Base-by-base conservation (phyloP, 768 basidiomycete genomes). In the Solioccasus polychromus region DNA sequence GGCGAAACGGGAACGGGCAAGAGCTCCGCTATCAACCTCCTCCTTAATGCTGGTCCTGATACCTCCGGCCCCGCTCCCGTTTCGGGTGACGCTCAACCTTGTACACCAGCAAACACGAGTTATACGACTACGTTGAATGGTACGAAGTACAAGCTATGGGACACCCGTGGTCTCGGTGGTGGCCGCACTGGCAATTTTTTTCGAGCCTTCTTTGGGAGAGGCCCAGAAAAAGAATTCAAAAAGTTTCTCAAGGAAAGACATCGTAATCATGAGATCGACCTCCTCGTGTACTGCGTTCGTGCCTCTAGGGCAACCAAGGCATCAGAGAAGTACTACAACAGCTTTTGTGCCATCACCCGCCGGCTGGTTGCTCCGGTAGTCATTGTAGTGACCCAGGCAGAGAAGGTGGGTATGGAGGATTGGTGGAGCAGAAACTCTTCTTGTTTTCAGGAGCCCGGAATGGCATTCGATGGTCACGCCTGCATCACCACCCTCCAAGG, bases 211-310 rank as follows among this genome's bases (percentile, higher is more conserved):
- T 34, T 34, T 17, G 17, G 32, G 18, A 17, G 18, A 17, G 18
- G 31, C 18, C 48, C 66, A 2, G 51, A 54, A 31, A 49, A 40
- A 36, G 47, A 51, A 4, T 40, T 65, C 23, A 54, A 54, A 37
- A 51, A 41, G 17, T 45, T 62, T 19, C 52, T 62, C 15, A 38
- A 53, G 26, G 48, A 60, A 39, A 54, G 57, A 5, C 50, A 59
- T 15, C n/a, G 17, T 10, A 44, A 15, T 15, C 50, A 39, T 1
- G 70, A 71, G 7, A 53, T 75, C 18, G 65, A 60, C 55, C 69
- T 75, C 30, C 67, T 75, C 10, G 61, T 74, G 2, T 73, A 59
- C 45, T 66, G 66, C 44, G 59, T 72, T 50, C 66, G 60, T 8
- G 68, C 61, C 5, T 58, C 69, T 3, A 60, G 71, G 45, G 64